Evolutionary conservation across 768 basidiomycete genomes (phyloP).

Genomic region (Sporobolomyces phaffii): DNA sequence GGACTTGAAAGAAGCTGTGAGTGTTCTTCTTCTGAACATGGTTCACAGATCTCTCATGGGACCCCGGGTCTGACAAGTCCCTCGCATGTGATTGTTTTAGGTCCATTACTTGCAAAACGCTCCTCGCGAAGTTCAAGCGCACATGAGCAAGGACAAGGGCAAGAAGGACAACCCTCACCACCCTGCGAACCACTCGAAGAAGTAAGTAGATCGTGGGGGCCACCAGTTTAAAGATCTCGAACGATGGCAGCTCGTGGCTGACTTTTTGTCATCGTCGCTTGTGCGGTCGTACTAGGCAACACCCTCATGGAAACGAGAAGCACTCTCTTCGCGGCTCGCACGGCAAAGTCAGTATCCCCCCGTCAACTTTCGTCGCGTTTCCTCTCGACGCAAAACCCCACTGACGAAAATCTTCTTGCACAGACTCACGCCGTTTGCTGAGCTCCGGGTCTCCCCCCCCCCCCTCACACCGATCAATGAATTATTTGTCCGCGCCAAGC

Average conservation of each 20-base stretch:
- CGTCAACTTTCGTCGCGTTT: conserved; percentile 24
- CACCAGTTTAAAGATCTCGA: no score
- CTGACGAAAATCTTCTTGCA: background rate
- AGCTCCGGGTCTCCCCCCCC: no score
- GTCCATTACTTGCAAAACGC: conserved; percentile 42
- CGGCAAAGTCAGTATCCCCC: conserved; percentile 46
- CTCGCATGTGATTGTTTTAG: no score
- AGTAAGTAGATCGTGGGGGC: background rate
- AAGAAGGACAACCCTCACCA: conserved; percentile 4
- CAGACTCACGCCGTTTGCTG: conserved; percentile 28
- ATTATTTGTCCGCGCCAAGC: no score
- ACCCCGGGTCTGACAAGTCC: no score
- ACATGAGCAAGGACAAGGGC: conserved; percentile 24
- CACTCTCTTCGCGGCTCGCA: conserved; percentile 46
- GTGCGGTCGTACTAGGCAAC: background rate
- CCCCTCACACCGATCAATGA: no score
- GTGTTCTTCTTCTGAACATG: background rate
- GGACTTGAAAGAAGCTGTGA: conserved; percentile 38
- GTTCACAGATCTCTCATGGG: no score
- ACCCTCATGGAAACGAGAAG: conserved; percentile 40
- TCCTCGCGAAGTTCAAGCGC: conserved; percentile 40
- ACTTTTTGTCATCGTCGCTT: no score
- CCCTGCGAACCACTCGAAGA: conserved; percentile 4
- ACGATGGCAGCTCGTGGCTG: no score
- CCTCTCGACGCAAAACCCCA: no score